Base-by-base conservation (phyloP, 495 filamentous ascomycete species). In the Oleoguttula mirabilis region DNA sequence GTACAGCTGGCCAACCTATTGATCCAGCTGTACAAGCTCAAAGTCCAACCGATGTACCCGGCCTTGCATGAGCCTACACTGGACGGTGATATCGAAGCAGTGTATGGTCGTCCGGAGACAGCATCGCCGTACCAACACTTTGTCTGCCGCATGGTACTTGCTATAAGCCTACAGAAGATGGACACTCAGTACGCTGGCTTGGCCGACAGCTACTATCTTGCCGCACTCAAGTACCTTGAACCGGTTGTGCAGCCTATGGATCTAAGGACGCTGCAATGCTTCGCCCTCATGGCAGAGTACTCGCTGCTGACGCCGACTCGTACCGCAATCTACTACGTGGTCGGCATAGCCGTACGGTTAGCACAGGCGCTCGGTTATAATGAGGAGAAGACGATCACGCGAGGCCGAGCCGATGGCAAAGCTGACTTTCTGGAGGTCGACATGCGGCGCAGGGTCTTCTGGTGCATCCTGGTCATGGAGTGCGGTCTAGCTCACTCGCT, bases 161-260 rank as follows among this genome's bases (percentile, higher is more conserved):
- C 88, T 2, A 90, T 93, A 49, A 84, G 82, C 59, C 76, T 94
- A 66, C 87, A 94, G 56, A 92, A 86, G 57, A 66, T 93, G 50
- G 82, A 84, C 55, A 66, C 74, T 2, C 73, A 74, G 34, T 94
- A 83, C 58, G 82, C 84, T 25, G 82, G 83, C 32, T 68, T 94
- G 25, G 88, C 88, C 23, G 87, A 96, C 59, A 82, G 81, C 52
- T 94, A 87, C 62, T 96, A 93, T 54, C 72, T 92, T 3, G 80
- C 84, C 11, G 88, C 88, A 10, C 71, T 94, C 56, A 76, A 76
- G 22, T 80, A 76, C 48, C 71, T 94, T 33, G 84, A 94, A 51
- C 71, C 70, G 1, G 75, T 87, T 10, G 66, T 94, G 27, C 72
- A 76, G 43, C 72, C 75, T 11, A 92, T 88, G 70, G 82, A 94